These are phyloP conservation scores for Alternaria sp. DNA, from an alignment of 2,329 filamentous ascomycete genomes.

Conservation along the genomic window DNA sequence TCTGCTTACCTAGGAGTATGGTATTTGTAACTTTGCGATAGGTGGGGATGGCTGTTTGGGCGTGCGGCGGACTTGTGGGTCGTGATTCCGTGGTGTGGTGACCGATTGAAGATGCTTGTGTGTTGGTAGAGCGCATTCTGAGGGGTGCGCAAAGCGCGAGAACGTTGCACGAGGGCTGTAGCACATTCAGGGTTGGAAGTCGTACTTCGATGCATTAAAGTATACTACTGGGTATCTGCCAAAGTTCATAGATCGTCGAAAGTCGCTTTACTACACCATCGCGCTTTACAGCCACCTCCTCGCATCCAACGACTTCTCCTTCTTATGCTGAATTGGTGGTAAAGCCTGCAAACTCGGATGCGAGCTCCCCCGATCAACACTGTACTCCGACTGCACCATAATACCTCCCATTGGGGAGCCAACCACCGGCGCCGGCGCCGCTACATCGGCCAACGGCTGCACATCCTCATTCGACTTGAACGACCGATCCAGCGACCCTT, in stretches of 20 bases:
- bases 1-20: background rate
- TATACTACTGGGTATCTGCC: background rate
- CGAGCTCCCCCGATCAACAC: background rate
- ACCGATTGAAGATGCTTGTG: background rate
- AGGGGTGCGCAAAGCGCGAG: background rate
- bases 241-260: background rate
- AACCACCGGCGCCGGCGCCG: background rate
- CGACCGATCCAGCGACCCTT: background rate
- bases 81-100: background rate
- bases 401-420: background rate
- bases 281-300: background rate
- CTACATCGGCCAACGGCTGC: background rate
- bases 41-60: background rate
- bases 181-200: too few relatives aligned
- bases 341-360: background rate
- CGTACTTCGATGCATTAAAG: background rate
- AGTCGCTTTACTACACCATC: background rate
- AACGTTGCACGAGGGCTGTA: background rate
- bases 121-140: background rate
- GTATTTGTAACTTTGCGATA: background rate
- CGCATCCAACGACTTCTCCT: background rate
- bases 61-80: background rate
- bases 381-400: slow-evolving; percentile 1
- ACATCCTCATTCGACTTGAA: background rate
- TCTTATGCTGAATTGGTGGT: background rate